Percentiles rank a stretch among this genome's conserved stretches.
phyloP scores from a whole-genome alignment of 805 yeast species.

The Candida insectalens region DNA sequence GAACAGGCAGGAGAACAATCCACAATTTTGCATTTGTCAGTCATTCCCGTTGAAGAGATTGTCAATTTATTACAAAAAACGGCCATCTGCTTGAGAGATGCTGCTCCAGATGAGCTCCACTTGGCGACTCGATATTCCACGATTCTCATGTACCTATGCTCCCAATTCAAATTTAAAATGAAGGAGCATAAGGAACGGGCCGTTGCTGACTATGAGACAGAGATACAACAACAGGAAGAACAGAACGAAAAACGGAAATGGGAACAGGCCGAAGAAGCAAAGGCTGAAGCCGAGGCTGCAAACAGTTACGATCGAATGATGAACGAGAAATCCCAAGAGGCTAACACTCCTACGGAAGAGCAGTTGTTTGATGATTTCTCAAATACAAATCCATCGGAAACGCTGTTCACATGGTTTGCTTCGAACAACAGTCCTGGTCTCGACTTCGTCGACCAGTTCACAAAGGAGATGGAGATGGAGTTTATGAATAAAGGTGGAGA shows the following conservation, averaged over 20 bases:
- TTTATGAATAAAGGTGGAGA: constrained; percentile 27
- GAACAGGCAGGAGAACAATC: constrained; percentile 2
- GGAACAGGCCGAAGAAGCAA: background rate
- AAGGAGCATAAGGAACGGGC: constrained; percentile 11
- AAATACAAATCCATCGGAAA: constrained; percentile 25
- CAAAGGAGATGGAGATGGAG: constrained; percentile 69
- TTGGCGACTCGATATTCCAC: constrained; percentile 73
- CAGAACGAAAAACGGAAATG: constrained; percentile 2
- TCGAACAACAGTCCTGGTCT: constrained; percentile 39
- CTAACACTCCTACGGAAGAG: constrained; percentile 11
- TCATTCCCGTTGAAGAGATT: constrained; percentile 64
- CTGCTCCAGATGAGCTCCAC: constrained; percentile 86
- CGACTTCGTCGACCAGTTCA: constrained; percentile 68
- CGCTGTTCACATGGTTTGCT: constrained; percentile 40
- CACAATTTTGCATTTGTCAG: constrained; percentile 37
- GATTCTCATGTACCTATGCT: constrained; percentile 63
- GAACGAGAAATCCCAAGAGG: background rate
- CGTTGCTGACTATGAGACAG: constrained; percentile 19
- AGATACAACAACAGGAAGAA: constrained; percentile 10
- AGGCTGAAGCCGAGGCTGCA: constrained; percentile 1
- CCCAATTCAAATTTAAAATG: constrained; percentile 51
- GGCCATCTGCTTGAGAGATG: constrained; percentile 65
- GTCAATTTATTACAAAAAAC: constrained; percentile 57
- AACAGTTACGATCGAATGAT: background rate
- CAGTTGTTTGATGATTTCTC: constrained; percentile 23